A percentile compares a stretch with the other conserved stretches of the same genome.
These are phyloP conservation scores for Neurospora sp. DNA, from an alignment of 2,329 filamentous ascomycete genomes.

Conservation along the genomic window DNA sequence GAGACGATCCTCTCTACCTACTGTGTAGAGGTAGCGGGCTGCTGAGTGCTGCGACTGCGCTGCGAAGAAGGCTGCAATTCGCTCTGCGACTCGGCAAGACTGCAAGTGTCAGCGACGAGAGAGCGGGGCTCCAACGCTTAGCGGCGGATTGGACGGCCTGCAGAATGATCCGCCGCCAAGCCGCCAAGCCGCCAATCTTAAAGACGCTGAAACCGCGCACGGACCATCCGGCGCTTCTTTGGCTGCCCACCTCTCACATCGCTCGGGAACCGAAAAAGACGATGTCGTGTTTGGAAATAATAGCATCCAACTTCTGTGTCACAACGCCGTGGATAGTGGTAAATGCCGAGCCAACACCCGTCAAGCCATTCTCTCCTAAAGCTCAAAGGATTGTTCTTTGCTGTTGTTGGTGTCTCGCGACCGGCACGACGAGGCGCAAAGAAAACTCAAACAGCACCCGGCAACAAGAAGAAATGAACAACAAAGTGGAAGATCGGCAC, in stretches of 20 bases:
- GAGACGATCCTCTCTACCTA: not conserved
- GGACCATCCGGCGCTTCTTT: slow-evolving; percentile 16
- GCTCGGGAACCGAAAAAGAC: not conserved
- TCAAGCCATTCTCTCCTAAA: not conserved
- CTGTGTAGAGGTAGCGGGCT: not conserved
- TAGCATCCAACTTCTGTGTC: not conserved
- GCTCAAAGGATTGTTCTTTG: not conserved
- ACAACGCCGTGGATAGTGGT: not conserved
- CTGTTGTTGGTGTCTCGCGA: not conserved
- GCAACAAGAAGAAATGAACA: not conserved
- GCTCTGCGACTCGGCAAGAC: not conserved
- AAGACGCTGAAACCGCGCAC: slow-evolving; percentile 16
- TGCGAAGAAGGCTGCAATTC: not conserved
- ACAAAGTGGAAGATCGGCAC: not conserved
- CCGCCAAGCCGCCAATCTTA: slow-evolving; percentile 14
- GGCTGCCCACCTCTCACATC: slow-evolving; percentile 2
- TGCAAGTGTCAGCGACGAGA: not conserved
- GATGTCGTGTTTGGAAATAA: slow-evolving; percentile 6
- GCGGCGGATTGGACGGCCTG: slow-evolving; percentile 15
- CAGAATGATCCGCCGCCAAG: slow-evolving; percentile 4
- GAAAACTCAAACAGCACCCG: not conserved
- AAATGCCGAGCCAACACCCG: not conserved
- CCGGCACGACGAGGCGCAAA: not conserved
- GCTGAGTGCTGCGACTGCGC: not conserved
- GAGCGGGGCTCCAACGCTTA: slow-evolving; percentile 2